phyloP scores from a whole-genome alignment of 2,329 filamentous ascomycete genomes.

The Penicillium italicum region DNA sequence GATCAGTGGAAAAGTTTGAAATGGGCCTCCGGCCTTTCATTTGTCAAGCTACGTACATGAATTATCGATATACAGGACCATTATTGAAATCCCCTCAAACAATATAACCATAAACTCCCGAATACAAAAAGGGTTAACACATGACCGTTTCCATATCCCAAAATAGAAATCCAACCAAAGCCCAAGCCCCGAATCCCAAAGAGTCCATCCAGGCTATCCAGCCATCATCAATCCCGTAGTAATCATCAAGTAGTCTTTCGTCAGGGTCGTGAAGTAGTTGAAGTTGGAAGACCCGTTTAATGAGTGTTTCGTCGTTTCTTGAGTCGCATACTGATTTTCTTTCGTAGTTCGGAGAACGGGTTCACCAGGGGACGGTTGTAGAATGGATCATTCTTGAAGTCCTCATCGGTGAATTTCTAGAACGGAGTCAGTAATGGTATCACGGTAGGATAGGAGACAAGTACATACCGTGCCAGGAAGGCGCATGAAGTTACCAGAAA shows the following conservation, averaged over 20 bases:
- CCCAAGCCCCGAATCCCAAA: slow-evolving; percentile 3
- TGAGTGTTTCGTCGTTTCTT: slow-evolving; percentile 20
- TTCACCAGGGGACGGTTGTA: slow-evolving; percentile 32
- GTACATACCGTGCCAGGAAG: slow-evolving; percentile 69
- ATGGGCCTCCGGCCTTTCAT: neutral
- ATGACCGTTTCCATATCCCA: neutral
- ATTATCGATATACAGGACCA: neutral
- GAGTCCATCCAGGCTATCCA: neutral
- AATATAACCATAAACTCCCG: neutral
- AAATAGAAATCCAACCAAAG: neutral
- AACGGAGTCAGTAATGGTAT: neutral
- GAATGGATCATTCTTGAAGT: slow-evolving; percentile 41
- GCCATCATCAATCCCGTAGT: slow-evolving; percentile 1
- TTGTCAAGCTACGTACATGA: neutral
- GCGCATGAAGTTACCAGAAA: slow-evolving; percentile 62
- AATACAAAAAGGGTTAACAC: neutral
- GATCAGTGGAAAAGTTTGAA: neutral
- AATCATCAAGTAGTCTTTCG: slow-evolving; percentile 3
- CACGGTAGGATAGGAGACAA: neutral
- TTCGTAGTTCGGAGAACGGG: slow-evolving; percentile 29
- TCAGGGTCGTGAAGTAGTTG: slow-evolving; percentile 2
- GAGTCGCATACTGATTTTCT: slow-evolving; percentile 27
- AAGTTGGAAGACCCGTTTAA: neutral
- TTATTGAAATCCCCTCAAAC: neutral
- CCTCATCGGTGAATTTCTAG: slow-evolving; percentile 41